Percentiles rank a stretch among this genome's conserved stretches.
phyloP scores from a whole-genome alignment of 2,329 filamentous ascomycete species.

The Clonostachys sp. region DNA sequence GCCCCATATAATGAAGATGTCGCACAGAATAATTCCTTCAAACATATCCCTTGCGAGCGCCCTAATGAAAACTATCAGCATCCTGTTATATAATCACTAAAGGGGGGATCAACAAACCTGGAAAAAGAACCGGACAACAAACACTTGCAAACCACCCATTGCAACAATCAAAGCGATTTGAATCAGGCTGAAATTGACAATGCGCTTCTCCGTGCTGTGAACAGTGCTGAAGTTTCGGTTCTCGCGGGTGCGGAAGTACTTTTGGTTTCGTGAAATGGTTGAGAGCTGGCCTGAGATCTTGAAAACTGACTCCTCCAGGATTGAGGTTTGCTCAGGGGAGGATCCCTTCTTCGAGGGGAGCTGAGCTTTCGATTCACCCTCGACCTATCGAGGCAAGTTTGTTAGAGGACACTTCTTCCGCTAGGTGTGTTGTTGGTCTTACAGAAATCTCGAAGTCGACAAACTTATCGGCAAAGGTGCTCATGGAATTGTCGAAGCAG shows the following conservation, averaged over 20 bases:
- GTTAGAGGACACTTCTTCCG: not conserved
- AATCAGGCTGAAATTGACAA: slow-evolving; percentile 95
- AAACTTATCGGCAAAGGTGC: slow-evolving; percentile 93
- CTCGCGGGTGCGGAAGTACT: slow-evolving; percentile 98
- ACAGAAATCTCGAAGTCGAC: slow-evolving; percentile 96
- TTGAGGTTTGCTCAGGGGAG: slow-evolving; percentile 80
- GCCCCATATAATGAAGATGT: slow-evolving; percentile 19
- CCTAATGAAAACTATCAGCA: slow-evolving; percentile 26
- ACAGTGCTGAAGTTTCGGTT: slow-evolving; percentile 99
- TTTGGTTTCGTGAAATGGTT: slow-evolving; percentile 94
- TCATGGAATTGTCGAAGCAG: slow-evolving; percentile 99
- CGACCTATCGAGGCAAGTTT: slow-evolving; percentile 54
- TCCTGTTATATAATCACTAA: not conserved
- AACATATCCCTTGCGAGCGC: slow-evolving; percentile 66
- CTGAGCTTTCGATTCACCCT: slow-evolving; percentile 79
- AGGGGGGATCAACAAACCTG: slow-evolving; percentile 50
- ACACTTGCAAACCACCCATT: slow-evolving; percentile 96
- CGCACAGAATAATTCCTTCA: slow-evolving; percentile 28
- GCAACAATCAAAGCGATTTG: slow-evolving; percentile 87
- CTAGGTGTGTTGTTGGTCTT: not conserved
- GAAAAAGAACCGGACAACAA: slow-evolving; percentile 98
- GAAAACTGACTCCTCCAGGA: slow-evolving; percentile 89
- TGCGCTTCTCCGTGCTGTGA: slow-evolving; percentile 88
- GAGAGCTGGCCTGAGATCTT: slow-evolving; percentile 91
- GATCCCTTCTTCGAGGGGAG: slow-evolving; percentile 87